phyloP scores from a whole-genome alignment of 139 green algal genomes.

The Tetradesmus lagerheimii region DNA sequence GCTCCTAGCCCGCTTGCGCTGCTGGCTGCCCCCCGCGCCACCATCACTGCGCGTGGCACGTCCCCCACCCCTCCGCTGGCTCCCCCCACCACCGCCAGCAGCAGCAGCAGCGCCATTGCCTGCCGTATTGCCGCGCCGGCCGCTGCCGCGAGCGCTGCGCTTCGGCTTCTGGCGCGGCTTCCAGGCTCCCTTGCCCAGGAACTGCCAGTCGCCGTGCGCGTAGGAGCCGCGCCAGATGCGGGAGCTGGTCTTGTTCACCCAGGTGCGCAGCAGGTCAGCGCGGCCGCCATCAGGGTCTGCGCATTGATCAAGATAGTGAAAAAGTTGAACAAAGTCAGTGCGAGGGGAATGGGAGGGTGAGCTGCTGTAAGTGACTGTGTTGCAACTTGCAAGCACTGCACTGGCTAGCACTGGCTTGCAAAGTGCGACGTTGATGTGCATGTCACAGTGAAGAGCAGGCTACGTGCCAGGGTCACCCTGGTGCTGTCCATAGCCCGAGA shows the following conservation, averaged over 20 bases:
- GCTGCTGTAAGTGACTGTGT: too few relatives aligned
- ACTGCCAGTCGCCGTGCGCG: conserved; percentile 57
- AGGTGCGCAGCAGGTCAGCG: conserved; percentile 42
- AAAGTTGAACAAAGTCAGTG: neutral
- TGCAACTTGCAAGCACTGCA: too few relatives aligned
- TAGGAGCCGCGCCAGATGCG: conserved; percentile 70
- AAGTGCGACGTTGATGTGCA: too few relatives aligned
- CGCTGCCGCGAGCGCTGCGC: neutral
- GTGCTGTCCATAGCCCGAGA: too few relatives aligned
- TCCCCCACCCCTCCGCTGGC: neutral
- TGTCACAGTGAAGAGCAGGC: too few relatives aligned
- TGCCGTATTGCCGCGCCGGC: neutral
- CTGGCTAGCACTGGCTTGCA: too few relatives aligned
- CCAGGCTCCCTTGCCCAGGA: conserved; percentile 67
- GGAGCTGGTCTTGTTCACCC: conserved; percentile 60
- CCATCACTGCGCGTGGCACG: conserved; percentile 15
- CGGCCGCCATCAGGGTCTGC: conserved; percentile 20
- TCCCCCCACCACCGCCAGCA: neutral
- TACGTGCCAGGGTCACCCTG: too few relatives aligned
- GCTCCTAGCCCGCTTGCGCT: conserved; percentile 11
- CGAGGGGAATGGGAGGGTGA: too few relatives aligned
- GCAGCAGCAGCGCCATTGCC: neutral
- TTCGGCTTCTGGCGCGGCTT: conserved; percentile 44
- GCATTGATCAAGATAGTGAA: neutral
- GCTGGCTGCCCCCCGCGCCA: neutral